These are phyloP conservation scores for Musa beccarii DNA, from an alignment of 176 grass and related monocot genomes.

Conservation along the genomic window DNA sequence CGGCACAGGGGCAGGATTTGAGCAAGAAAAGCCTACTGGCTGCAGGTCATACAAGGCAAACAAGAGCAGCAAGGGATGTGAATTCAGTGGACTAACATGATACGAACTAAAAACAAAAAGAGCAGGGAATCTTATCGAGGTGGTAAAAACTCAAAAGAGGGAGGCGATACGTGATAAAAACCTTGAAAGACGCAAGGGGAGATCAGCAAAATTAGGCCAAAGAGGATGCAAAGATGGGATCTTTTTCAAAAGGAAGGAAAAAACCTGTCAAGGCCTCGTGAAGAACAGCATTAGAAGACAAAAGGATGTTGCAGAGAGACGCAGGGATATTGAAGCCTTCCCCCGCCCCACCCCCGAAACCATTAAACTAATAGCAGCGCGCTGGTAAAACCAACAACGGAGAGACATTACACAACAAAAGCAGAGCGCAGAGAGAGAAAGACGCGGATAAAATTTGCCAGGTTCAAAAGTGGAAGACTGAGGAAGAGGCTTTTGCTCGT, in stretches of 20 bases:
- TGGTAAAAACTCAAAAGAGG: background rate
- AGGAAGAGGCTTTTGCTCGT: background rate
- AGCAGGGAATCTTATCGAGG: constrained; percentile 7
- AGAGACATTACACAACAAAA: constrained; percentile 12
- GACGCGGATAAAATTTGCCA: background rate
- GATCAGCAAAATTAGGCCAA: background rate
- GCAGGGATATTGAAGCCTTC: background rate
- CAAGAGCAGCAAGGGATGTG: background rate
- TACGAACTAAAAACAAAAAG: background rate
- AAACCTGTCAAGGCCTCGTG: too few species aligned
- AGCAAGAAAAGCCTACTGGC: too few species aligned
- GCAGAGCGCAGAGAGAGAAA: constrained; percentile 5
- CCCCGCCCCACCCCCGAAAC: background rate
- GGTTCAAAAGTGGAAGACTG: constrained; percentile 15
- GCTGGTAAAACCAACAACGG: background rate
- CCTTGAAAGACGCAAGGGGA: background rate
- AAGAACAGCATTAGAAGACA: constrained; percentile 27
- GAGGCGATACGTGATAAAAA: background rate
- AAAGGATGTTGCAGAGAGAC: constrained; percentile 23
- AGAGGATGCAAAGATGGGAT: background rate
- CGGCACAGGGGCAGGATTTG: background rate
- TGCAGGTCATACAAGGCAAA: background rate
- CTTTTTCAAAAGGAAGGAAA: constrained; percentile 8
- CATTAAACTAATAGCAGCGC: background rate
- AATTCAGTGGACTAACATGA: background rate